These are phyloP conservation scores for Pseudozyma pruni DNA, from an alignment of 1,284 basidiomycete species.

Conservation along the genomic window DNA sequence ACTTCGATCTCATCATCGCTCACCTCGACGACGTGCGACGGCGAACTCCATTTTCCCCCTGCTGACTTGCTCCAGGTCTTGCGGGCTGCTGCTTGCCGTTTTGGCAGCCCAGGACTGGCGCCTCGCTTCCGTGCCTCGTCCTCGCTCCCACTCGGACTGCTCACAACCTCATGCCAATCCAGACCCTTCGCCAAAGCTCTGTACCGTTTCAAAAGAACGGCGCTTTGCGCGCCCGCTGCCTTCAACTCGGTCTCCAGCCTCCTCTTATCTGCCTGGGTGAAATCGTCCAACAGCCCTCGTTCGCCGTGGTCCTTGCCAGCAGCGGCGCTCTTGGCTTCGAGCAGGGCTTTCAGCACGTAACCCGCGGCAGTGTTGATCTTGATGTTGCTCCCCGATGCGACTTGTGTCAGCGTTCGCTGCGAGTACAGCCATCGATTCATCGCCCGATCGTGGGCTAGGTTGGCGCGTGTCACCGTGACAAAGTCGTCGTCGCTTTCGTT, in stretches of 20 bases:
- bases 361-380: constrained; percentile 21
- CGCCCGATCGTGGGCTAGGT: constrained; percentile 32
- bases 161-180: constrained; percentile 14
- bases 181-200: constrained; percentile 11
- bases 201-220: not conserved
- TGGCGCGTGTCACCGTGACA: constrained; percentile 12
- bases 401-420: constrained; percentile 5
- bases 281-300: constrained; percentile 11
- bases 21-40: constrained; percentile 4
- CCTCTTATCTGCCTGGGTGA: not conserved
- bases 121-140: not conserved
- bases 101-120: too few species aligned
- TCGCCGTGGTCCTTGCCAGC: not conserved
- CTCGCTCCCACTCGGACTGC: not conserved
- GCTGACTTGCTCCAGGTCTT: not conserved
- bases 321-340: constrained; percentile 4
- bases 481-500: constrained; percentile 11
- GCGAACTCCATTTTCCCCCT: not conserved
- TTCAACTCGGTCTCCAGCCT: constrained; percentile 16
- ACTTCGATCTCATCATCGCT: constrained; percentile 31
- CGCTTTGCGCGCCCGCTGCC: not conserved
- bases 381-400: constrained; percentile 25
- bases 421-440: constrained; percentile 33
- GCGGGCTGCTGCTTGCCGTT: not conserved
- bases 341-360: constrained; percentile 28